Percentiles rank a stretch among this genome's conserved stretches.
Conservation (phyloP, 2,329 filamentous ascomycete genomes). For the Ophiostoma piceae region DNA sequence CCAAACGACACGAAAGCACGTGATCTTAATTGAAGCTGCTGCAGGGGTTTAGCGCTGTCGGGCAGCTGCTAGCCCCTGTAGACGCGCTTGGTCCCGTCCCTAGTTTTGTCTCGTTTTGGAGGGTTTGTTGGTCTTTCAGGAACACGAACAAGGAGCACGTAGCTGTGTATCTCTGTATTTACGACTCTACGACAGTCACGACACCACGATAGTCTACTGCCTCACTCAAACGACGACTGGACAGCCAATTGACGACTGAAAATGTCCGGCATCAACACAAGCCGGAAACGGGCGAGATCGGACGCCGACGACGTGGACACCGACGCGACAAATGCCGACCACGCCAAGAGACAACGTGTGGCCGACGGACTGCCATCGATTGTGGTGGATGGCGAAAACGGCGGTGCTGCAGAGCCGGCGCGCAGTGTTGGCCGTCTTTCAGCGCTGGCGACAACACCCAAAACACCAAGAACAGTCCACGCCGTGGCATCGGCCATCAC, state of each 20-base stretch:
- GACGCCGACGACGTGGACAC: slow-evolving; percentile 14
- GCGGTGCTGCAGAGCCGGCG: not conserved
- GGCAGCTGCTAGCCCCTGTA: slow-evolving; percentile 6
- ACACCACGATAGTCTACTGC: not conserved
- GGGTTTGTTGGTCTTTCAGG: not conserved
- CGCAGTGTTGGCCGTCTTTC: not conserved
- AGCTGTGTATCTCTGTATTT: not conserved
- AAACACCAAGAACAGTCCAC: slow-evolving; percentile 27
- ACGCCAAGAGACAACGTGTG: slow-evolving; percentile 19
- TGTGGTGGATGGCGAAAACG: not conserved
- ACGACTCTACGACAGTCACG: not conserved
- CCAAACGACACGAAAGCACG: slow-evolving; percentile 26
- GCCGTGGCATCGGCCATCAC: slow-evolving; percentile 27
- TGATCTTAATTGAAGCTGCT: slow-evolving; percentile 22
- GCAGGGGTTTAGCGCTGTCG: not conserved
- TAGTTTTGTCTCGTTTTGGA: not conserved
- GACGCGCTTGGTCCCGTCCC: slow-evolving; percentile 9
- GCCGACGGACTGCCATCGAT: slow-evolving; percentile 4
- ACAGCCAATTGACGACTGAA: not conserved
- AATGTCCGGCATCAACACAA: slow-evolving; percentile 23
- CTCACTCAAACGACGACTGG: not conserved
- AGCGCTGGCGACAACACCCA: slow-evolving; percentile 24
- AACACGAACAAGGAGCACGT: slow-evolving; percentile 13
- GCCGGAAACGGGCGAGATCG: slow-evolving; percentile 23
- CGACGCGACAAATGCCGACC: slow-evolving; percentile 5